phyloP scores from a whole-genome alignment of 257 asterid genomes.

The Fraxinus anomala region DNA sequence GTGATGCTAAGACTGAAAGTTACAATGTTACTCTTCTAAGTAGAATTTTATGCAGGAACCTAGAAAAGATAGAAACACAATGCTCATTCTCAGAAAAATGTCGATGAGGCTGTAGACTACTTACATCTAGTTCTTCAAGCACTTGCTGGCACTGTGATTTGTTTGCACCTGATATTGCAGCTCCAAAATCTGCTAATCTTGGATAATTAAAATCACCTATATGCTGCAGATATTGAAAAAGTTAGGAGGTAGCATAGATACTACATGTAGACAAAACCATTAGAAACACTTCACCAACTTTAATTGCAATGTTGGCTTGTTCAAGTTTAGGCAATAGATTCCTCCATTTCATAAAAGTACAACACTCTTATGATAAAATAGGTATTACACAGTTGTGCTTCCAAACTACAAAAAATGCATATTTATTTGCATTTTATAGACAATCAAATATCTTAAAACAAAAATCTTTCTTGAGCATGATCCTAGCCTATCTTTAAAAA shows the following conservation, averaged over 20 bases:
- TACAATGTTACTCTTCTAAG: conserved; percentile 1
- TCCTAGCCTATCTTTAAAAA: conserved; percentile 15
- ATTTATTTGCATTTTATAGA: not conserved
- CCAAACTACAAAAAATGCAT: conserved; percentile 1
- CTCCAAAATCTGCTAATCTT: conserved; percentile 98
- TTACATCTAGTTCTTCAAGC: conserved; percentile 98
- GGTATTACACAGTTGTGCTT: not conserved
- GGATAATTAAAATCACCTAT: conserved; percentile 93
- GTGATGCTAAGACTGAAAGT: conserved; percentile 6
- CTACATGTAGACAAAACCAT: conserved; percentile 2
- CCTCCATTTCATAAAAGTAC: conserved; percentile 5
- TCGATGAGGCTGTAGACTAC: conserved; percentile 27
- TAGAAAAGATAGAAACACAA: not conserved
- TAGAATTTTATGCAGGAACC: not conserved
- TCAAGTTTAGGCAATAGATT: conserved; percentile 13
- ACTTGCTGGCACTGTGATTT: conserved; percentile 86
- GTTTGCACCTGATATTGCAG: conserved; percentile 97
- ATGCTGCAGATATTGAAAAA: conserved; percentile 62
- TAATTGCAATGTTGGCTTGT: not conserved
- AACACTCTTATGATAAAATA: not conserved
- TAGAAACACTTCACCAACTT: conserved; percentile 10
- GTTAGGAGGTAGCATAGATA: conserved; percentile 28
- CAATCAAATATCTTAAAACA: conserved; percentile 5
- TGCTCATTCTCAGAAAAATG: conserved; percentile 1
- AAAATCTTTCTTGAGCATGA: not conserved